Evolutionary conservation across 1,284 basidiomycete species (phyloP), one percentile per base, ranked within the genome.

Genomic region (Ustilago curta): DNA sequence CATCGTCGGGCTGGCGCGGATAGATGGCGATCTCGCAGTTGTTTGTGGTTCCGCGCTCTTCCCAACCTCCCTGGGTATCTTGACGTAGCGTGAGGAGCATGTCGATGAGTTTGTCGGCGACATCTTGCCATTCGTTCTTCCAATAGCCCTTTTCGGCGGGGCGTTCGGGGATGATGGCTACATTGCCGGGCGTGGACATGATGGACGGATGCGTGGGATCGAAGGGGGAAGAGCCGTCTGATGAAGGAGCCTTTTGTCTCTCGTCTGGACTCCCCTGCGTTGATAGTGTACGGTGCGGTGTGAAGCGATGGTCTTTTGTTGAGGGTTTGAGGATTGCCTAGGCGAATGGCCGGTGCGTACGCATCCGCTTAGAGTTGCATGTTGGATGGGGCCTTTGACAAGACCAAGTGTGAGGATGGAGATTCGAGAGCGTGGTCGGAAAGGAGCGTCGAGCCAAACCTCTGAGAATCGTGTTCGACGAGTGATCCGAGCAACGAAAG

Each of bases 91-190:
- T 66, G 31, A 65, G 53, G 19, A 74, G 66, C 59, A 64, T 60
- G 47, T 45, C 39, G 27, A 74, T 69, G 57, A 74, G 71, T 18
- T 70, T 51, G 35, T 75, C 64, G 9, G 56, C 52, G 32, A 59
- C 47, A 42, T 58, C 19, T 42, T 68, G 59, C 57, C 60, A 70
- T 14, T 70, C 68, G 50, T 67, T 64, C 43, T 63, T 63, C 68
- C 63, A 70, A 45, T 75, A 75, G 21, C 63, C 67, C 3, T 67
- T 75, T 23, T 67, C 59, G 29, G 72, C 72, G 35, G 72, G 72
- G 0, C 72, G 67, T 52, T 75, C 68, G 1, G 72, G 71, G 35
- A 74, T 74, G 56, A 74, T 61, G 43, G 71, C 66, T 12, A 62
- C 40, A 18, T 59, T 64, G 16, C 51, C 62, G 27, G 61, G 40